phyloP scores from a whole-genome alignment of 768 basidiomycete genomes.

The Leccinum imitatum region DNA sequence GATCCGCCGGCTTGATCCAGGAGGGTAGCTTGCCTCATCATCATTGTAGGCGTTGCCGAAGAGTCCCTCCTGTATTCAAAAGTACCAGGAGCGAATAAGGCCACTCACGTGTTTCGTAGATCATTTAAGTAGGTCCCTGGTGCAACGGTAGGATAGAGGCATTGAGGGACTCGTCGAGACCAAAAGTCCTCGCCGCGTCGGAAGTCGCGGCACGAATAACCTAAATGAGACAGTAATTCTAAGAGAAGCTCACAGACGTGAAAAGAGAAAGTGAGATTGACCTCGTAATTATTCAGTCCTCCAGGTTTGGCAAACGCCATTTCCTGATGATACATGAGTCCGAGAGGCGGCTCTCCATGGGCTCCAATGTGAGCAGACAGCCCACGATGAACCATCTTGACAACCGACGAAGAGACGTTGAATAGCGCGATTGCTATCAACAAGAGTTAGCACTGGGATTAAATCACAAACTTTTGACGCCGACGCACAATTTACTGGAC shows the following conservation, averaged over 20 bases:
- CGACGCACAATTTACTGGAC: slow-evolving; percentile 57
- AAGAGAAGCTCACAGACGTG: background rate
- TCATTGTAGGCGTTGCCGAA: slow-evolving; percentile 67
- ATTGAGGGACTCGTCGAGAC: slow-evolving; percentile 52
- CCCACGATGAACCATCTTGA: slow-evolving; percentile 66
- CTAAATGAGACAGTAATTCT: slow-evolving; percentile 32
- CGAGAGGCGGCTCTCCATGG: slow-evolving; percentile 71
- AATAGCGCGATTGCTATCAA: slow-evolving; percentile 58
- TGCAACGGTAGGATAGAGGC: slow-evolving; percentile 60
- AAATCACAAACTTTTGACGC: background rate
- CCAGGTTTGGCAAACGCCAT: slow-evolving; percentile 64
- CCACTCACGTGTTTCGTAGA: slow-evolving; percentile 59
- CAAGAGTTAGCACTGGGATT: background rate
- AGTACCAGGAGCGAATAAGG: slow-evolving; percentile 66
- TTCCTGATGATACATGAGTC: slow-evolving; percentile 76
- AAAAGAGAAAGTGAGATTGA: slow-evolving; percentile 21
- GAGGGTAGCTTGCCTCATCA: slow-evolving; percentile 66
- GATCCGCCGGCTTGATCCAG: slow-evolving; percentile 42
- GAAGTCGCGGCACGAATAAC: slow-evolving; percentile 69
- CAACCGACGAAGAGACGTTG: slow-evolving; percentile 67
- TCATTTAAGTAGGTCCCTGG: slow-evolving; percentile 61
- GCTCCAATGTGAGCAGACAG: slow-evolving; percentile 67
- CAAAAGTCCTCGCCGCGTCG: slow-evolving; percentile 64
- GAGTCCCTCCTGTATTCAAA: slow-evolving; percentile 44
- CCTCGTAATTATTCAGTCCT: slow-evolving; percentile 72